These are phyloP conservation scores for Ceratobasidium sp. DNA, from an alignment of 1,284 basidiomycete species.

Conservation along the genomic window DNA sequence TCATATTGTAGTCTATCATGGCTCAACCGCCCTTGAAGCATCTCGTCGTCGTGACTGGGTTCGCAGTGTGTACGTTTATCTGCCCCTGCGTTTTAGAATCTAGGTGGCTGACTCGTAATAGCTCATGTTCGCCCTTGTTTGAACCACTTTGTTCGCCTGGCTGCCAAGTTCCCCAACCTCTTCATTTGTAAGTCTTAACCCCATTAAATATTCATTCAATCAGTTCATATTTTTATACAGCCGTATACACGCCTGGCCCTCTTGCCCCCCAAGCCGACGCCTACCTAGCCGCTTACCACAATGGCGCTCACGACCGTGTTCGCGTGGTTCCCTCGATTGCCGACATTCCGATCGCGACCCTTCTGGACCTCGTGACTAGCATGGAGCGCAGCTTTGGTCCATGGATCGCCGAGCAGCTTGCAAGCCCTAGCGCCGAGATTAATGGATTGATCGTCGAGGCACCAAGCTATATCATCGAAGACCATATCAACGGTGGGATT, in stretches of 20 bases:
- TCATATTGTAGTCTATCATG: too few species aligned
- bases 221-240: neutral
- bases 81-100: neutral
- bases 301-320: neutral
- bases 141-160: neutral
- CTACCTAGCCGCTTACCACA: neutral
- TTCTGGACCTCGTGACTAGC: neutral
- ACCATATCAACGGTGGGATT: too few species aligned
- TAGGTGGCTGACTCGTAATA: neutral
- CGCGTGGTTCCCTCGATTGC: constrained; percentile 1
- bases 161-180: constrained; percentile 11
- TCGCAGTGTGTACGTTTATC: neutral
- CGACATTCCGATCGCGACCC: neutral
- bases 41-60: neutral
- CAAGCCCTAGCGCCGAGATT: neutral
- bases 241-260: neutral
- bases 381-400: constrained; percentile 13
- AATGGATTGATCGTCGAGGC: neutral
- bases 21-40: constrained; percentile 15
- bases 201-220: too few species aligned
- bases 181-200: constrained; percentile 17
- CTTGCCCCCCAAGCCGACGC: neutral
- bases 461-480: constrained; percentile 24
- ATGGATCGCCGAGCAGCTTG: constrained; percentile 18
- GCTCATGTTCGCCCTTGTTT: constrained; percentile 22